Conservation (phyloP, 208 protist genomes). For the Trypanosoma conorhini region DNA sequence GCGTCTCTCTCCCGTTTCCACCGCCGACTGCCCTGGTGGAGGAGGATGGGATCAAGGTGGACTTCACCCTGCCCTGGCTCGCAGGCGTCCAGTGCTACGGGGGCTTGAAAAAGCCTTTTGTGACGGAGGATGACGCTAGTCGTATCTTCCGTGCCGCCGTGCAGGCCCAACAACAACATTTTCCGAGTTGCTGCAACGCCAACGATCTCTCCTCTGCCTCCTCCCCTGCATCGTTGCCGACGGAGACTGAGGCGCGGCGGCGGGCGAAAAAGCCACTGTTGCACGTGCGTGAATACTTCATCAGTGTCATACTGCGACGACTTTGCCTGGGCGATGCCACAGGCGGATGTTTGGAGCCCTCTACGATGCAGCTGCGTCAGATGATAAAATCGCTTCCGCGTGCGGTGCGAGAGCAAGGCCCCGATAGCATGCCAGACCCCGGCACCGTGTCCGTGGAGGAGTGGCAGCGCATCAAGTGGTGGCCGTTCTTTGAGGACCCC, state of each 20-base stretch:
- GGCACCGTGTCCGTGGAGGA: slow-evolving; percentile 11
- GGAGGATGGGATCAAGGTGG: background rate
- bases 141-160: slow-evolving; percentile 6
- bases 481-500: slow-evolving; percentile 21
- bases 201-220: background rate
- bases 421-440: background rate
- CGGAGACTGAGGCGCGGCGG: background rate
- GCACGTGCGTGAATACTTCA: slow-evolving; percentile 27
- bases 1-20: slow-evolving; percentile 11
- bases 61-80: background rate
- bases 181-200: background rate
- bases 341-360: slow-evolving; percentile 25
- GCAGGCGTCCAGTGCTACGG: background rate
- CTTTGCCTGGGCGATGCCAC: background rate
- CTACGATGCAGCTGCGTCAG: slow-evolving; percentile 41
- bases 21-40: background rate
- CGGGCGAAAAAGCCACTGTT: slow-evolving; percentile 1
- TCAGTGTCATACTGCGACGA: slow-evolving; percentile 16
- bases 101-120: background rate
- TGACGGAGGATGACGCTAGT: slow-evolving; percentile 8
- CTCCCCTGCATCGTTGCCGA: too few species aligned
- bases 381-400: slow-evolving; percentile 41
- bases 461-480: slow-evolving; percentile 39
- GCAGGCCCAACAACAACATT: slow-evolving; percentile 4
- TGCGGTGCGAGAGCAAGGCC: slow-evolving; percentile 32